Evolutionary conservation across 2,329 filamentous ascomycete genomes (phyloP).

Genomic region (Basipetospora chlamydospora): DNA sequence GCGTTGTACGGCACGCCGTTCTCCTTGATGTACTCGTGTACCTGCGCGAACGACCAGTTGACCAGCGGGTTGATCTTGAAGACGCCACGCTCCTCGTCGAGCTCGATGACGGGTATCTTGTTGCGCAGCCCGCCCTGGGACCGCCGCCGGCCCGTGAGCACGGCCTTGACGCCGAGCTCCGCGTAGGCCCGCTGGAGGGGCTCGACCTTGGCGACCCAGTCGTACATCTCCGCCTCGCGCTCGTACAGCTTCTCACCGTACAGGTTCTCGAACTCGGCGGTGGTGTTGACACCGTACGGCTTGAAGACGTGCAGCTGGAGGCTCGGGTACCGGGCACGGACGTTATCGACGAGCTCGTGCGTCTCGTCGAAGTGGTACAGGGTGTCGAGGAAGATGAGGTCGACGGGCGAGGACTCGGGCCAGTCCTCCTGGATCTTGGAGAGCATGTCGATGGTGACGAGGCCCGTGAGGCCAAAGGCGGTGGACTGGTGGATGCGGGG

Average conservation of each 20-base stretch:
- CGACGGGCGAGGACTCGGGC: slow-evolving; percentile 42
- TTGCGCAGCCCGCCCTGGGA: slow-evolving; percentile 90
- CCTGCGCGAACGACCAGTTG: slow-evolving; percentile 84
- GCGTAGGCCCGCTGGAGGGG: slow-evolving; percentile 83
- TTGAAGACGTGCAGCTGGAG: slow-evolving; percentile 80
- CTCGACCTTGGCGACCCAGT: slow-evolving; percentile 96
- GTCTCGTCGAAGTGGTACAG: slow-evolving; percentile 74
- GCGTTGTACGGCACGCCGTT: slow-evolving; percentile 88
- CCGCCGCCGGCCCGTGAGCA: slow-evolving; percentile 80
- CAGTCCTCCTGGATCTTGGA: slow-evolving; percentile 55
- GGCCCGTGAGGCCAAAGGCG: slow-evolving; percentile 67
- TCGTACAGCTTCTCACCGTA: slow-evolving; percentile 81
- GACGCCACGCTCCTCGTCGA: slow-evolving; percentile 74
- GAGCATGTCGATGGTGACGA: slow-evolving; percentile 75
- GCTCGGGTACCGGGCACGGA: slow-evolving; percentile 62
- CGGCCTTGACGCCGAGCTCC: slow-evolving; percentile 74
- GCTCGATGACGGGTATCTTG: slow-evolving; percentile 77
- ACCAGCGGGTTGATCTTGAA: slow-evolving; percentile 97
- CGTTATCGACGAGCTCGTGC: slow-evolving; percentile 55
- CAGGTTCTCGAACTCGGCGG: slow-evolving; percentile 63
- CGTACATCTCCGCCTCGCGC: slow-evolving; percentile 74
- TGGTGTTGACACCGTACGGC: slow-evolving; percentile 59
- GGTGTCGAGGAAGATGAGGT: slow-evolving; percentile 71
- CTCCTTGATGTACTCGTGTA: slow-evolving; percentile 73
- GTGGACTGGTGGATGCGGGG: slow-evolving; percentile 82